These are phyloP conservation scores for Tulasnella sp. DNA, from an alignment of 768 basidiomycete species.

Conservation along the genomic window DNA sequence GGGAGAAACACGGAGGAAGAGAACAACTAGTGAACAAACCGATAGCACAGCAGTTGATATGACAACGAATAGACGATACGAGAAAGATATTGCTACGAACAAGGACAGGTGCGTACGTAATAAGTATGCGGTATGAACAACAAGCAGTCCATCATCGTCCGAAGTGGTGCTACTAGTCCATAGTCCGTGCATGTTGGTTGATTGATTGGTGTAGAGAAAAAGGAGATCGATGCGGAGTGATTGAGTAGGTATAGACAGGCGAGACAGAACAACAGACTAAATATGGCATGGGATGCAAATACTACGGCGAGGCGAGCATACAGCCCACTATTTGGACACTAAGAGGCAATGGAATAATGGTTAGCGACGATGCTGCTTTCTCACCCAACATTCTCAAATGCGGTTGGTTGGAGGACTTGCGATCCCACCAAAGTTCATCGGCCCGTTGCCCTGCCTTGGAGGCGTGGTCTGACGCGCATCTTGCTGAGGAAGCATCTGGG, in stretches of 20 bases:
- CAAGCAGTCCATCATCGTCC: conserved; percentile 17
- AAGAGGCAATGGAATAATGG: conserved; percentile 5
- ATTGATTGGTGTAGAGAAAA: not conserved
- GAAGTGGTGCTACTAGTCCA: conserved; percentile 11
- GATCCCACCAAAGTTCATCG: not conserved
- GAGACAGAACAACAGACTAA: not conserved
- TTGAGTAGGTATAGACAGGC: not conserved
- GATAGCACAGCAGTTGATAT: conserved; percentile 3
- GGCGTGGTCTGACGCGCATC: not conserved
- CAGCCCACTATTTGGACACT: not conserved
- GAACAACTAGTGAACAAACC: not conserved
- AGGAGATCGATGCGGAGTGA: conserved; percentile 1
- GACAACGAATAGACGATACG: conserved; percentile 14
- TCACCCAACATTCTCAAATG: not conserved
- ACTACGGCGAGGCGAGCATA: not conserved
- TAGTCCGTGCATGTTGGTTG: conserved; percentile 7
- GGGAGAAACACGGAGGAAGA: not conserved
- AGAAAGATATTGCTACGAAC: conserved; percentile 14
- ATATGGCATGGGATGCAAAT: conserved; percentile 3
- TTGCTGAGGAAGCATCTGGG: not conserved
- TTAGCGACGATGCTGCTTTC: not conserved
- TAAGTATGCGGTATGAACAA: conserved; percentile 16
- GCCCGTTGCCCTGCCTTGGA: conserved; percentile 2
- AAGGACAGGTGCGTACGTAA: conserved; percentile 3
- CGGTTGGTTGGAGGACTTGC: conserved; percentile 5